phyloP scores from a whole-genome alignment of 2,329 filamentous ascomycete species.

The Aureobasidium mangrovei region DNA sequence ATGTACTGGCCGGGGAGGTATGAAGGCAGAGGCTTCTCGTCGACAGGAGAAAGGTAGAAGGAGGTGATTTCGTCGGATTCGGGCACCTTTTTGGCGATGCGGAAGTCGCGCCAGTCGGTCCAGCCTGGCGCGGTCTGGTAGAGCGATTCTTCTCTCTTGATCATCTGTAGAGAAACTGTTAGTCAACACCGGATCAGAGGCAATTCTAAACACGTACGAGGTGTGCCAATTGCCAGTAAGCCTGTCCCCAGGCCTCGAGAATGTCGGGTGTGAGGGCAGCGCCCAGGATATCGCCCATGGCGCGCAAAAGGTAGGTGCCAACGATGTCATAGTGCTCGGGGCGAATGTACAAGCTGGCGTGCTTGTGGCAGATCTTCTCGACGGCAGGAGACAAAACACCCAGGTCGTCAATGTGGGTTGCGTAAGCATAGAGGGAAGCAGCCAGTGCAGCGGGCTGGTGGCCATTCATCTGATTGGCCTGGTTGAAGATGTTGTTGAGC shows the following conservation, averaged over 20 bases:
- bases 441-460: conserved; percentile 64
- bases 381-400: conserved; percentile 47
- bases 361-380: conserved; percentile 68
- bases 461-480: conserved; percentile 57
- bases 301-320: conserved; percentile 57
- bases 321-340: conserved; percentile 64
- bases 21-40: conserved; percentile 50
- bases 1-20: conserved; percentile 68
- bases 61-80: conserved; percentile 63
- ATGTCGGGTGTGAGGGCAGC: conserved; percentile 57
- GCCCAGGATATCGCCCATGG: conserved; percentile 60
- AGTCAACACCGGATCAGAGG: not conserved
- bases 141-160: conserved; percentile 53
- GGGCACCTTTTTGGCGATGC: conserved; percentile 53
- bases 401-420: conserved; percentile 61
- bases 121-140: conserved; percentile 55
- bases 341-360: conserved; percentile 59
- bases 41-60: conserved; percentile 58
- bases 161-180: conserved; percentile 37
- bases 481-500: conserved; percentile 63
- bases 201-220: conserved; percentile 31
- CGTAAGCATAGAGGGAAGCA: conserved; percentile 60
- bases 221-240: conserved; percentile 64
- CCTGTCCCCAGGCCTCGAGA: conserved; percentile 58
- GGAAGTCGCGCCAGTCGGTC: conserved; percentile 60